Percentiles rank a stretch among this genome's conserved stretches.
Conservation (phyloP, 2,329 filamentous ascomycete species). For the Microascus cirrosus region DNA sequence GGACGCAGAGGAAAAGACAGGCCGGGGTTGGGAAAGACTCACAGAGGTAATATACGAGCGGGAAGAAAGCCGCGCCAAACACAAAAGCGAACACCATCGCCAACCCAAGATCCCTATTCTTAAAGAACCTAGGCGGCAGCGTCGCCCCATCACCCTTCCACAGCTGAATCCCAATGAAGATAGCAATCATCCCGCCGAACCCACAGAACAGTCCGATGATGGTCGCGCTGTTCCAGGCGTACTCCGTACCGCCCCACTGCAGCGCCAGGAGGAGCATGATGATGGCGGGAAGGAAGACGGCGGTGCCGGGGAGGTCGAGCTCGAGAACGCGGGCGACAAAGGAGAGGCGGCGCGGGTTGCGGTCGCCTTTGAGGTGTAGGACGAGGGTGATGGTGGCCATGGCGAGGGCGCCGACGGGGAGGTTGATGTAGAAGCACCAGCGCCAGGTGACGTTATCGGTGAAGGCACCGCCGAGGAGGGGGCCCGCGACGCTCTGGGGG, state of each 20-base stretch:
- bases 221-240: conserved; percentile 34
- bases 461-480: conserved; percentile 37
- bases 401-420: conserved; percentile 35
- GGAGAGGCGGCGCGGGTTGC: conserved; percentile 20
- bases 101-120: conserved; percentile 25
- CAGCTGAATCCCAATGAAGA: conserved; percentile 36
- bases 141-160: conserved; percentile 30
- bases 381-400: conserved; percentile 34
- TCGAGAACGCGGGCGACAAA: conserved; percentile 25
- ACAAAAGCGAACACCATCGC: conserved; percentile 33
- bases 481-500: conserved; percentile 27
- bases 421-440: conserved; percentile 38
- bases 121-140: conserved; percentile 33
- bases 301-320: conserved; percentile 37
- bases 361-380: conserved; percentile 20
- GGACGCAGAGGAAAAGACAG: not conserved
- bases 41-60: conserved; percentile 42
- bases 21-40: conserved; percentile 11
- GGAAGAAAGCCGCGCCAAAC: conserved; percentile 40
- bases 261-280: conserved; percentile 43
- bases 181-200: conserved; percentile 27
- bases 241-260: conserved; percentile 43
- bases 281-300: conserved; percentile 38
- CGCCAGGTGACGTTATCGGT: conserved; percentile 38
- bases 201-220: conserved; percentile 41